phyloP scores from a whole-genome alignment of 306 rosid species.

The Arachis hypogaea region DNA sequence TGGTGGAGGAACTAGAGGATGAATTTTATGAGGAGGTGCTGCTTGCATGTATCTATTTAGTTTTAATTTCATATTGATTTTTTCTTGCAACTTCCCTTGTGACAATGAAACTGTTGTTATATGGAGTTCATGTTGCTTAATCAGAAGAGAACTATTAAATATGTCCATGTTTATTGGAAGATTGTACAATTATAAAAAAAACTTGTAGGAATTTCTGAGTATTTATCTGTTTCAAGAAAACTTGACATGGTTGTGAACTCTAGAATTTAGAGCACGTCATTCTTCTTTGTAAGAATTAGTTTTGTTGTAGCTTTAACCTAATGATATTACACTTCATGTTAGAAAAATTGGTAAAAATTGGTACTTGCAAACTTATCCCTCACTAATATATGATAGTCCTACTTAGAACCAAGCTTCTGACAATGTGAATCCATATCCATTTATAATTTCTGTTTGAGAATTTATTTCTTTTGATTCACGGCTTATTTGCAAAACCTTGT shows the following conservation, averaged over 20 bases:
- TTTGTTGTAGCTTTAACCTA: slow-evolving; percentile 28
- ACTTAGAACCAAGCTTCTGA: slow-evolving; percentile 23
- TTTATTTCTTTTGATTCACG: background rate
- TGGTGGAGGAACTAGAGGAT: slow-evolving; percentile 86
- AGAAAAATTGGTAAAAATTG: slow-evolving; percentile 8
- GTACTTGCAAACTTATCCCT: background rate
- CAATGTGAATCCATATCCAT: slow-evolving; percentile 22
- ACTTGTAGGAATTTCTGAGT: slow-evolving; percentile 34
- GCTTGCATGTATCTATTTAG: slow-evolving; percentile 49
- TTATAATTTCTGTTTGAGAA: slow-evolving; percentile 15
- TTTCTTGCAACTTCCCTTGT: slow-evolving; percentile 37
- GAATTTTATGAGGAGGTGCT: slow-evolving; percentile 92
- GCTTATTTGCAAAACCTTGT: background rate
- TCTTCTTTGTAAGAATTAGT: slow-evolving; percentile 31
- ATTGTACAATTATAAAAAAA: background rate
- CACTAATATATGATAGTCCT: slow-evolving; percentile 27
- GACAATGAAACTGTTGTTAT: slow-evolving; percentile 21
- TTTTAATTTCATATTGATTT: slow-evolving; percentile 43
- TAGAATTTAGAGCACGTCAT: slow-evolving; percentile 18
- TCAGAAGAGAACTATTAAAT: slow-evolving; percentile 26
- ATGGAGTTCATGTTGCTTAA: slow-evolving; percentile 33
- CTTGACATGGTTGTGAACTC: slow-evolving; percentile 26
- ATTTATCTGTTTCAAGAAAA: slow-evolving; percentile 25
- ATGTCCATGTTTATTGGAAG: slow-evolving; percentile 25
- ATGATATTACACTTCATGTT: slow-evolving; percentile 30